Evolutionary conservation across 352 stramenopile species (phyloP).

Genomic region (Phytophthora colocasiae): DNA sequence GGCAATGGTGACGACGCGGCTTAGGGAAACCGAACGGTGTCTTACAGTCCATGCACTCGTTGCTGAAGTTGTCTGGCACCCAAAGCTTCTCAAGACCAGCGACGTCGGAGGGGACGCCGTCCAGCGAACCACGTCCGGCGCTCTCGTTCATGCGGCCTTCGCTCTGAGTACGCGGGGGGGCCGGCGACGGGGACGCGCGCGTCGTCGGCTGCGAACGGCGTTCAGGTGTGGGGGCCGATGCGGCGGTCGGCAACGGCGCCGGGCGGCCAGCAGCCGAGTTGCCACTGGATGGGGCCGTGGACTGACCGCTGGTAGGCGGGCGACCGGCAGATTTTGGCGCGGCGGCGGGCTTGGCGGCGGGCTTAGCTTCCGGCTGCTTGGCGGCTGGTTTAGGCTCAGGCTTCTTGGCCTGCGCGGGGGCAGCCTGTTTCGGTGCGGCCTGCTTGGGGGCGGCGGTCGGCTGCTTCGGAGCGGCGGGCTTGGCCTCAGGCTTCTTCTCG

Average conservation of each 20-base stretch:
- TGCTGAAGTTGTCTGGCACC: constrained; percentile 89
- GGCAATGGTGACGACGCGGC: constrained; percentile 84
- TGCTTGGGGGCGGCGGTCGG: constrained; percentile 10
- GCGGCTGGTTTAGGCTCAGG: constrained; percentile 19
- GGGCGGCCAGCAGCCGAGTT: constrained; percentile 21
- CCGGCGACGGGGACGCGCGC: constrained; percentile 7
- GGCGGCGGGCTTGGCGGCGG: constrained; percentile 18
- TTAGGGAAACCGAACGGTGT: constrained; percentile 84
- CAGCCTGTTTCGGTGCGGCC: constrained; percentile 2
- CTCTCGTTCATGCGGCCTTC: constrained; percentile 41
- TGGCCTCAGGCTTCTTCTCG: constrained; percentile 23
- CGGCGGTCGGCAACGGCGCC: constrained; percentile 30
- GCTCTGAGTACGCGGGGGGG: constrained; percentile 31
- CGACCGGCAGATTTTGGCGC: constrained; percentile 32
- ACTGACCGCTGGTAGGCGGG: constrained; percentile 41
- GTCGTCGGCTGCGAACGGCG: constrained; percentile 22
- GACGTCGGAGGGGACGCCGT: constrained; percentile 61
- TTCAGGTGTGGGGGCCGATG: constrained; percentile 33
- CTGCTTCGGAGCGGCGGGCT: constrained; percentile 12
- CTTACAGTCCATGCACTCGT: constrained; percentile 90
- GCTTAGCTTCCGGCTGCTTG: constrained; percentile 15
- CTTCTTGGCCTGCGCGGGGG: constrained; percentile 15
- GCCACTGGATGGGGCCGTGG: constrained; percentile 35
- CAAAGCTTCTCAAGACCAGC: constrained; percentile 86
- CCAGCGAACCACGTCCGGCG: constrained; percentile 56